These are phyloP conservation scores for Penicillium frequentans DNA, from an alignment of 2,329 filamentous ascomycete genomes.

Conservation along the genomic window DNA sequence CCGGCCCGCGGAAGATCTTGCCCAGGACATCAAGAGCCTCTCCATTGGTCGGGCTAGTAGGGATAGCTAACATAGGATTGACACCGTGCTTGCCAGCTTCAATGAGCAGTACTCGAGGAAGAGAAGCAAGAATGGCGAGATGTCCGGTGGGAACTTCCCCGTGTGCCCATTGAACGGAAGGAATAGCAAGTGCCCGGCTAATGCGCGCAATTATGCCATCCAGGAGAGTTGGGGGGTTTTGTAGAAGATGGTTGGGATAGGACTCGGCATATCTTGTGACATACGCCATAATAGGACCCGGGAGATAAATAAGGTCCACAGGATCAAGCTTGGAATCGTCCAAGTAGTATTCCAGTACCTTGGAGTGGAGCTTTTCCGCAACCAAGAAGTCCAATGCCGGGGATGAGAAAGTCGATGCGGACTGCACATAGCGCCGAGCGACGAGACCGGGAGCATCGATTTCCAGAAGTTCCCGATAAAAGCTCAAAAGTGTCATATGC, in stretches of 20 bases:
- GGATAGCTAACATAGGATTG: conserved; percentile 51
- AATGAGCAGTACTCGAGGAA: conserved; percentile 56
- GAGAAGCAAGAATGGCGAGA: conserved; percentile 56
- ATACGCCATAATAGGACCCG: conserved; percentile 57
- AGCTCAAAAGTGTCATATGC: conserved; percentile 60
- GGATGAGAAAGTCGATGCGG: conserved; percentile 40
- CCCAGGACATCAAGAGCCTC: conserved; percentile 57
- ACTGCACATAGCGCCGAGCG: conserved; percentile 30
- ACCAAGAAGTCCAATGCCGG: conserved; percentile 55
- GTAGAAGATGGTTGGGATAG: conserved; percentile 57
- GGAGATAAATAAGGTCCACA: conserved; percentile 55
- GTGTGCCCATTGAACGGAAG: conserved; percentile 52
- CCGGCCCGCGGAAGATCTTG: conserved; percentile 57
- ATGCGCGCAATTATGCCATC: conserved; percentile 51
- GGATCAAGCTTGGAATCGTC: conserved; percentile 52
- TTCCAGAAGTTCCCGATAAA: conserved; percentile 55
- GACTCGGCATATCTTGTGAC: conserved; percentile 56
- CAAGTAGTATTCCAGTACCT: conserved; percentile 52
- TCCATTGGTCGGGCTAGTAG: conserved; percentile 53
- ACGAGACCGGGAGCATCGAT: conserved; percentile 40
- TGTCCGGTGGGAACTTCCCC: conserved; percentile 56
- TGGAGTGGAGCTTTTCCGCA: conserved; percentile 50
- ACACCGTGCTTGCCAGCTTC: conserved; percentile 40
- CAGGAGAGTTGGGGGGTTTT: conserved; percentile 39
- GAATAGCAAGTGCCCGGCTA: conserved; percentile 45